Conservation (phyloP, 23 red algal species). For the Gracilariopsis chorda region DNA sequence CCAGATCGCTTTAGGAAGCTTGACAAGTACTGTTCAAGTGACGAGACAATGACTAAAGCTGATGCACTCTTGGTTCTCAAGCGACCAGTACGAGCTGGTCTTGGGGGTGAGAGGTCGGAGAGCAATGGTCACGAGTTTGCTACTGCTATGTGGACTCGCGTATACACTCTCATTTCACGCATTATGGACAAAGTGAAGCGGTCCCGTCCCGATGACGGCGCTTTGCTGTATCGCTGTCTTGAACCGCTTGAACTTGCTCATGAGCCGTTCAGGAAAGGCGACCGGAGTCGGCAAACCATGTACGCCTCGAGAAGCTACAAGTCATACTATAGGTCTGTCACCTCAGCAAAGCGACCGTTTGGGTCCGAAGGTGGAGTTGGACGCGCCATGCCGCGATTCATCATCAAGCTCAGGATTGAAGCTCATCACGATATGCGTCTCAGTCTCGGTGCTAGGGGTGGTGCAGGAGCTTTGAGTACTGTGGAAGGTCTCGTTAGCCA, state of each 20-base stretch:
- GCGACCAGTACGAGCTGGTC: conserved; percentile 20
- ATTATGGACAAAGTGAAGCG: conserved; percentile 53
- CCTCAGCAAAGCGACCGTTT: conserved; percentile 58
- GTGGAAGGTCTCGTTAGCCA: conserved; percentile 24
- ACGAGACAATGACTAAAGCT: background rate
- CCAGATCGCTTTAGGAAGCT: conserved; percentile 56
- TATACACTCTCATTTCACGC: conserved; percentile 51
- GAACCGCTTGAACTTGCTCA: conserved; percentile 87
- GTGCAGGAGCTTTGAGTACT: background rate
- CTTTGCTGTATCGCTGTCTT: conserved; percentile 73
- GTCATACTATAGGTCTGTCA: conserved; percentile 53
- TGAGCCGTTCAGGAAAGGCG: conserved; percentile 79
- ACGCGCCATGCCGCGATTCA: conserved; percentile 77
- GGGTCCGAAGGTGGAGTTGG: conserved; percentile 63
- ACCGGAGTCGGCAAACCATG: conserved; percentile 50
- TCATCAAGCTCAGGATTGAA: conserved; percentile 78
- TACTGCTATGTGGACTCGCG: conserved; percentile 59
- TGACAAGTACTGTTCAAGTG: conserved; percentile 8
- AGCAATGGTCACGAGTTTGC: conserved; percentile 28
- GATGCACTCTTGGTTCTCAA: conserved; percentile 57
- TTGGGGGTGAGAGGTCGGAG: conserved; percentile 51
- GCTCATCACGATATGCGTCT: conserved; percentile 74
- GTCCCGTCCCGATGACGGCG: conserved; percentile 72
- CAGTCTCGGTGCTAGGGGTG: conserved; percentile 44
- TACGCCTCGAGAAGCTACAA: conserved; percentile 61